phyloP scores from a whole-genome alignment of 257 asterid species.

The Nicotiana tabacum region DNA sequence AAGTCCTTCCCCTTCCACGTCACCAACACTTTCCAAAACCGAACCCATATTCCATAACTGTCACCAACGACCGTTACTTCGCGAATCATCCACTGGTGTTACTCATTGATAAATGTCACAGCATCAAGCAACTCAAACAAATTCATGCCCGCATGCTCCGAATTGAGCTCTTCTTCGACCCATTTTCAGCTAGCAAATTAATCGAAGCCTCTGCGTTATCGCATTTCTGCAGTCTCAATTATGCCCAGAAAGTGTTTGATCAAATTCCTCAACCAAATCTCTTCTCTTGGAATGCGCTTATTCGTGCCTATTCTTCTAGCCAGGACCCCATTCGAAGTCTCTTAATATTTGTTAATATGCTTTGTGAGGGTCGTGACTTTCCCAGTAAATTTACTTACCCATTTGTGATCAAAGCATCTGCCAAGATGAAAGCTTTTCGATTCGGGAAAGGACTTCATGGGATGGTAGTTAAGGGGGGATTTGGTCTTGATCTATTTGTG shows the following conservation, averaged over 20 bases:
- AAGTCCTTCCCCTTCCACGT: slow-evolving; percentile 13
- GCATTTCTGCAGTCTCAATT: slow-evolving; percentile 45
- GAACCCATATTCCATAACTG: slow-evolving; percentile 24
- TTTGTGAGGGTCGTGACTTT: slow-evolving; percentile 32
- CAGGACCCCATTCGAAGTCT: slow-evolving; percentile 33
- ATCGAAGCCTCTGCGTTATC: slow-evolving; percentile 46
- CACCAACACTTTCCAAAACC: slow-evolving; percentile 6
- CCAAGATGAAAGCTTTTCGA: slow-evolving; percentile 36
- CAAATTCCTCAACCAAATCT: slow-evolving; percentile 72
- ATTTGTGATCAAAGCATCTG: slow-evolving; percentile 67
- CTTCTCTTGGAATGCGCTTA: slow-evolving; percentile 66
- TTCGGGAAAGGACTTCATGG: slow-evolving; percentile 71
- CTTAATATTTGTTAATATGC: slow-evolving; percentile 37
- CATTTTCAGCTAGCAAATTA: slow-evolving; percentile 70
- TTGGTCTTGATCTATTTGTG: slow-evolving; percentile 50
- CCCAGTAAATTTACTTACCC: slow-evolving; percentile 78
- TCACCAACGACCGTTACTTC: slow-evolving; percentile 42
- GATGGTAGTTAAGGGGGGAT: slow-evolving; percentile 56
- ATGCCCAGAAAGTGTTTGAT: slow-evolving; percentile 71
- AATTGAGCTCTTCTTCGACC: slow-evolving; percentile 54
- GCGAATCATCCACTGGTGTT: slow-evolving; percentile 47
- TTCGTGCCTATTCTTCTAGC: slow-evolving; percentile 57
- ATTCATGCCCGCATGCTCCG: slow-evolving; percentile 79
- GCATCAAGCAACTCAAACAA: slow-evolving; percentile 47
- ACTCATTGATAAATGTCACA: slow-evolving; percentile 49